Evolutionary conservation across 2,329 filamentous ascomycete genomes (phyloP), one percentile per base, ranked within the genome.

Genomic region (Apiospora kogelbergensis): DNA sequence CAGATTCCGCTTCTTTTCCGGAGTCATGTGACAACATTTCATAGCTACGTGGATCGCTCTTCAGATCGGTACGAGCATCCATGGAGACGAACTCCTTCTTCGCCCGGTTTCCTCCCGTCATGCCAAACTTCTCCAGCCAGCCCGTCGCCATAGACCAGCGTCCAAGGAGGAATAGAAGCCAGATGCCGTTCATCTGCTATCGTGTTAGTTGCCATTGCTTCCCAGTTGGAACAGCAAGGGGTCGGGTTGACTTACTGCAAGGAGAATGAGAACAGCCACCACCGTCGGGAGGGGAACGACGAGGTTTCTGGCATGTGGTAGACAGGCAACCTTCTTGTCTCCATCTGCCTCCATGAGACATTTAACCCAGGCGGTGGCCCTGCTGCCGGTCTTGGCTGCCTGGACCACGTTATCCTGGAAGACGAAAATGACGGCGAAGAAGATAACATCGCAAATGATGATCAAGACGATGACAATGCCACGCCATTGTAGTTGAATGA

Each of bases 401-500:
- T 88, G 82, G 15, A 93, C 86, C 26, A 92, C 87, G 74, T 91
- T 91, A 80, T 97, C 93, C 76, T 97, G 88, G 78, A 93, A 93
- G 65, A 98, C 91, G 78, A 98, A 98, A 68, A 97, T 88, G 63
- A 97, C 85, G 1, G 95, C 91, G 81, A 98, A 98, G 85, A 97
- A 97, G 75, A 98, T 90, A 71, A 98, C 94, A 78, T 98, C 95
- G 70, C 89, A 88, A 69, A 98, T 88, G 74, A 98, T 97, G 78
- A 98, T 91, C 67, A 97, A 84, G 17, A 98, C 94, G 70, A 98
- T 93, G 57, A 90, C 89, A 70, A 98, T 95, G 60, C 95, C 95
- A 74, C 95, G 89, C 96, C 96, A 99, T 80, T 99, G 96, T 4
- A 98, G 88, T 78, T 93, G 90, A 45, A 99, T 88, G 22, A 98